Evolutionary conservation across 208 protist genomes (phyloP), one percentile per base, ranked within the genome.

Genomic region (Angomonas deanei): DNA sequence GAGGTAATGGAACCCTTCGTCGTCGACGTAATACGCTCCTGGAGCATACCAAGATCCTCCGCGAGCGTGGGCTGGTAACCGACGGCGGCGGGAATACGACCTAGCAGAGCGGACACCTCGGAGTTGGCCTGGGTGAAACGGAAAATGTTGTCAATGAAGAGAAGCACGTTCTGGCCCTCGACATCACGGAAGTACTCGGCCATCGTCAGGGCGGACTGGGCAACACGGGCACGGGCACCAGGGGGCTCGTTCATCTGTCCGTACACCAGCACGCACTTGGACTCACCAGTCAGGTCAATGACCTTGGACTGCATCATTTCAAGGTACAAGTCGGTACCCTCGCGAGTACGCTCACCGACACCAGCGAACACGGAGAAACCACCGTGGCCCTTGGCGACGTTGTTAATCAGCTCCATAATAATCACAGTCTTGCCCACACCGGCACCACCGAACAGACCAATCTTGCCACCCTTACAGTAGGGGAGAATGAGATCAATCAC

Each of bases 81-180:
- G 64, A 99, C 98, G 66, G 98, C 98, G 24, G 98, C 98, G 42
- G 98, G 98, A 82, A 99, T 99, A 84, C 98, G 97, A 68, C 97
- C 97, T 8, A 99, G 81, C 27, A 99, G 79, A 63, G 97, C 96
- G 62, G 97, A 99, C 88, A 99, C 97, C 83, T 99, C 97, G 32
- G 97, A 98, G 88, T 98, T 96, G 48, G 97, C 97, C 92, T 99
- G 97, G 32, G 97, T 99, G 85, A 99, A 99, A 59, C 98, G 91
- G 96, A 99, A 99, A 81, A 99, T 99, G 93, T 99, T 99, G 85
- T 99, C 98, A 73, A 99, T 97, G 87, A 99, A 99, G 38, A 99
- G 89, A 19, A 99, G 86, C 84, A 99, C 98, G 78, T 99, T 97
- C 87, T 99, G 97, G 55, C 95, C 96, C 75, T 98, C 92, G 54